Evolutionary conservation across 352 stramenopile species (phyloP).

Genomic region (Globisporangium spiculum): DNA sequence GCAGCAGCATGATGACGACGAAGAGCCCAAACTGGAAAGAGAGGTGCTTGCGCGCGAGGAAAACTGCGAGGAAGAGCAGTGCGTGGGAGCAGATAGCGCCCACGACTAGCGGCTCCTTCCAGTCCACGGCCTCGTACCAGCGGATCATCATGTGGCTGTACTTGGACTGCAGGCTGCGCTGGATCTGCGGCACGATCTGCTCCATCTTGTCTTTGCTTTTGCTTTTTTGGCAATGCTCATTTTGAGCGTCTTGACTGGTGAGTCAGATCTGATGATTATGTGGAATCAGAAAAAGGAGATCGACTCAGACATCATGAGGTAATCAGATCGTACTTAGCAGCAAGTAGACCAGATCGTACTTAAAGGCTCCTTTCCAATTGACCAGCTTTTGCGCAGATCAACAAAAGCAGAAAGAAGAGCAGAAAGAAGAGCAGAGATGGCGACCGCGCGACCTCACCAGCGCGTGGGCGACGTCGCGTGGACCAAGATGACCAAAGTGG

Average conservation of each 20-base stretch:
- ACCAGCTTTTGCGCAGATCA: not conserved
- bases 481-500: slow-evolving; percentile 94
- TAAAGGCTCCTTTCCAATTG: not conserved
- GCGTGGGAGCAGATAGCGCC: slow-evolving; percentile 56
- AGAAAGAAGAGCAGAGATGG: slow-evolving; percentile 28
- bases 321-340: not conserved
- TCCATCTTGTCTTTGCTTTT: slow-evolving; percentile 38
- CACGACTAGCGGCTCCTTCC: slow-evolving; percentile 69
- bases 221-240: not conserved
- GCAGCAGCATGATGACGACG: slow-evolving; percentile 51
- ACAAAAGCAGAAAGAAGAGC: not conserved
- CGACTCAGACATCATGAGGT: not conserved
- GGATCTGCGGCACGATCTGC: slow-evolving; percentile 50
- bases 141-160: slow-evolving; percentile 73
- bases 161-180: slow-evolving; percentile 66
- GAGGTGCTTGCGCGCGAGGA: slow-evolving; percentile 56
- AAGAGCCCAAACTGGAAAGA: slow-evolving; percentile 64
- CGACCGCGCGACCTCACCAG: slow-evolving; percentile 54
- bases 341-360: too few relatives aligned
- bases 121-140: slow-evolving; percentile 85
- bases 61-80: slow-evolving; percentile 47
- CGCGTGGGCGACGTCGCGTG: slow-evolving; percentile 84
- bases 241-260: not conserved
- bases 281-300: not conserved
- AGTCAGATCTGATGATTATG: not conserved